Evolutionary conservation across 352 stramenopile species (phyloP), one percentile per base, ranked within the genome.

Genomic region (Blastocystis sp.): DNA sequence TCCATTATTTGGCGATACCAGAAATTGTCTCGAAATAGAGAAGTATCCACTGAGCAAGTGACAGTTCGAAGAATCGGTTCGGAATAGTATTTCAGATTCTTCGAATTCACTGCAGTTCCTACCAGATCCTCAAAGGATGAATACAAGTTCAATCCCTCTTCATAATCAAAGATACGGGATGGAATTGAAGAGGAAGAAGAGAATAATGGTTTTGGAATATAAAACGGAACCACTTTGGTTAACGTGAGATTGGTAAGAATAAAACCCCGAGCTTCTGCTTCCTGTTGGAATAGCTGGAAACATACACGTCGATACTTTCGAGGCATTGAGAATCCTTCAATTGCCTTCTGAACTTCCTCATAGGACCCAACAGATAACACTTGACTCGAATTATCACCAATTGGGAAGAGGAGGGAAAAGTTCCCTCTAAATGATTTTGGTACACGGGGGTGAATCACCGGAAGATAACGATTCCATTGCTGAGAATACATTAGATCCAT

Each of bases 231-330:
- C 6, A 56, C 66, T 16, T 19, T 14, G 6, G 51, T 46, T 21
- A 67, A n/a, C 19, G 29, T 67, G 21, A 54, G 1, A 29, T 83
- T 67, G 4, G 49, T 65, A 24, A 27, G 43, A 1, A 83, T 46
- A 1, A 43, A 59, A 43, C 49, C 51, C 1, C 49, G 32, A 9
- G n/a, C 11, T n/a, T 14, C 32, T 32, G 71, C 71, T n/a, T 32
- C 2, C 9, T 67, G 1, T 56, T 35, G 11, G 29, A 83, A 83
- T 42, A 24, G 11, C 5, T 57, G 16, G 54, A 29, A 83, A 43
- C 71, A 83, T 2, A 83, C 11, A 6, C 51, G 16, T 11, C 71
- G 71, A n/a, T 83, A 83, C 19, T 51, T 35, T 11, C 52, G 46
- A 5, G 46, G 56, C 5, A 83, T 21, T 43, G 14, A 14, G 19